Base-by-base conservation (phyloP, 805 yeast species). In the Jamesozyma hellenica region DNA sequence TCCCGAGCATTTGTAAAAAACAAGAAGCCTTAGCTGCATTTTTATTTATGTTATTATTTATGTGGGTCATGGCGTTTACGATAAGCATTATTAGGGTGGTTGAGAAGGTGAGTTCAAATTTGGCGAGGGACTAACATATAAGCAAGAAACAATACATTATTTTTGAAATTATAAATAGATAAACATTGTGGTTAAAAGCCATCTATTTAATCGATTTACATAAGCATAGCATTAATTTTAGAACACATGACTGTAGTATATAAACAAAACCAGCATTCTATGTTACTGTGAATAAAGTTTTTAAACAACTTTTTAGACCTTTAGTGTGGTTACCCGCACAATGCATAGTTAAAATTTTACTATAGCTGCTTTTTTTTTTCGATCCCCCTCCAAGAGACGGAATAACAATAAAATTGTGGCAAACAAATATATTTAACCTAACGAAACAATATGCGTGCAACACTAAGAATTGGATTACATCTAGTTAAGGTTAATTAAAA, bases 41-140 rank as follows among this genome's bases (percentile, higher is more conserved):
- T 53, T 63, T 90, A 43, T 82, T 90, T 52, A 59, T 88, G 43
- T 75, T 80, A 23, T 66, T 90, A 49, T 70, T 77, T 33, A 69
- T 80, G 53, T 90, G 96, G 96, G 85, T 92, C 30, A 57, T 79
- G 17, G 81, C 95, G 0, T 88, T 88, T 48, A 73, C 90, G 9
- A 74, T 90, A 36, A 82, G 95, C 58, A 78, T 87, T 9, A 68
- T 84, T 44, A 69, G 96, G 45, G 86, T 88, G 32, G 87, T 88
- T 4, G 85, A 80, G 46, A 70, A 75, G 56, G 85, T 75, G 25
- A 47, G 56, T 29, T 48, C 56, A 6, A 43, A 34, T 23, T 13
- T 29, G 8, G 21, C 34, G 8, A 5, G 23, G 23, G 8, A 21
- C n/a, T n/a, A n/a, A n/a, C n/a, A n/a, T n/a, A n/a, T n/a, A n/a